Base-by-base conservation (phyloP, 2,329 filamentous ascomycete genomes). In the Fusarium citri region DNA sequence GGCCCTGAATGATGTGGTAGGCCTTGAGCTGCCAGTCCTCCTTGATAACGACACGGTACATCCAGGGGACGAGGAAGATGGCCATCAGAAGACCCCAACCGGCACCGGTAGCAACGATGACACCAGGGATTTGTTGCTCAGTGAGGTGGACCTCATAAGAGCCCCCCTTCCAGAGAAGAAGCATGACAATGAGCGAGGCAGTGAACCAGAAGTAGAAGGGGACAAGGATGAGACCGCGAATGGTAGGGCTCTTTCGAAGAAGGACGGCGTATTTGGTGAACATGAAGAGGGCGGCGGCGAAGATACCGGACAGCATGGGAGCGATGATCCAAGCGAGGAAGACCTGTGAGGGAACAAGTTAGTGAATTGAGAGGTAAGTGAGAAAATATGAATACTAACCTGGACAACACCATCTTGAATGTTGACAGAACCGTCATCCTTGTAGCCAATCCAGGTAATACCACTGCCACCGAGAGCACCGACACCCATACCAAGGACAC, bases 271-370 rank as follows among this genome's bases (percentile, higher is more conserved):
- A 88, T 73, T 89, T 89, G 57, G 86, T 88, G 71, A 86, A 78
- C 41, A 83, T 73, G 79, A 89, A 89, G 76, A 89, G 82, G 74
- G 83, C 79, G 45, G 87, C 80, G 57, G 78, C 87, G 55, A 90
- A 89, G 59, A 67, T 55, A 23, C 80, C 88, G 0, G 88, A 79
- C 16, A 90, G 81, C 56, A 83, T 83, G 2, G 88, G 88, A 3
- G 88, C 87, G 65, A 89, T 87, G 68, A 85, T 83, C 87, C 88
- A 89, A 14, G 87, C 87, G 18, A 89, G 83, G 69, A 89, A 87
- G 23, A 90, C 86, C 65, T 87, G 30, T 83, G 37, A 87, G 84
- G 58, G 83, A n/a, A 1, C 47, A 4, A 45, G 57, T 59, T 54
- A 71, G 56, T 22, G 31, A 11, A 1, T 18, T 26, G 26, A 10